Evolutionary conservation across 176 grass and related monocot species (phyloP).

Genomic region (Carex kokanica): DNA sequence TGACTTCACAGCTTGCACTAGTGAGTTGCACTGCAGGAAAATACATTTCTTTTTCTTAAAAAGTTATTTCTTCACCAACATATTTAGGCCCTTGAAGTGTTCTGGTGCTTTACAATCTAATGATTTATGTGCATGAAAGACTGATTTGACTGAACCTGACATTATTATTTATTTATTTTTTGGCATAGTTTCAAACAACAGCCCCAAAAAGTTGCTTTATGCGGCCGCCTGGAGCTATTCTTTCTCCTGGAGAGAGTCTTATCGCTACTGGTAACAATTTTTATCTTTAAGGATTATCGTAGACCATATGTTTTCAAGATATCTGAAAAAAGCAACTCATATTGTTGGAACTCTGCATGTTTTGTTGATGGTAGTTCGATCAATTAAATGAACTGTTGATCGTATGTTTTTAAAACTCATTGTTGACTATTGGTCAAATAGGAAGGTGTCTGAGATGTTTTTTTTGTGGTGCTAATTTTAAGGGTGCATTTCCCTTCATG

Average conservation of each 20-base stretch:
- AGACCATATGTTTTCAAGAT: not conserved
- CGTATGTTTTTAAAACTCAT: not conserved
- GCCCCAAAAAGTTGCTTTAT: slow-evolving; percentile 97
- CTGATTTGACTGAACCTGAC: not conserved
- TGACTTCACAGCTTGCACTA: not conserved
- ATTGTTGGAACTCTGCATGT: slow-evolving; percentile 18
- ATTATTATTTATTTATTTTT: slow-evolving; percentile 21
- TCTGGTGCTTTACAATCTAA: not conserved
- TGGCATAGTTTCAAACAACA: slow-evolving; percentile 95
- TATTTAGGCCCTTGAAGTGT: not conserved
- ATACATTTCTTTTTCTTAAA: not conserved
- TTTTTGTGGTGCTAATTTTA: not conserved
- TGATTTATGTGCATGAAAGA: not conserved
- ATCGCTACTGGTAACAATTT: slow-evolving; percentile 73
- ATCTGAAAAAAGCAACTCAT: not conserved
- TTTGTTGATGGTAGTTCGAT: slow-evolving; percentile 11
- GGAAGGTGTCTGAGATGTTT: not conserved
- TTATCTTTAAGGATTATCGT: slow-evolving; percentile 2
- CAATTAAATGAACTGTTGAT: not conserved
- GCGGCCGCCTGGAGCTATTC: slow-evolving; percentile 92
- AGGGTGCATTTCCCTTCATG: not conserved
- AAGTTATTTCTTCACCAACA: not conserved
- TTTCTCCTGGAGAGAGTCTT: slow-evolving; percentile 89
- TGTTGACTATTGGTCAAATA: not conserved
- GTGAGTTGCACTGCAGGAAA: not conserved